These are phyloP conservation scores for Fusarium guadeloupense DNA, from an alignment of 2,329 filamentous ascomycete genomes.

Conservation along the genomic window DNA sequence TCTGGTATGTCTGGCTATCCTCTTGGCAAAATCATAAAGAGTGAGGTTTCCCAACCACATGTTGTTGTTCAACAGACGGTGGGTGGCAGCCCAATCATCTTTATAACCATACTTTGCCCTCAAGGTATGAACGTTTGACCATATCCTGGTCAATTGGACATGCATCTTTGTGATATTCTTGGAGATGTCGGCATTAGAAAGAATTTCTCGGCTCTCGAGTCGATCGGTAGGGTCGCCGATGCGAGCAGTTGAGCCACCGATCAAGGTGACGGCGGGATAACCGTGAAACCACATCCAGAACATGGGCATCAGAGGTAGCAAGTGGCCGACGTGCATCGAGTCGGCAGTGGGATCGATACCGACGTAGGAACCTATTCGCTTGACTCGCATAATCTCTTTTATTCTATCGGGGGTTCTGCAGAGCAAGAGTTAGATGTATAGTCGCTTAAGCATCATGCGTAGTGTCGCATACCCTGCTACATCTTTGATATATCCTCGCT, in stretches of 20 bases:
- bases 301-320: constrained; percentile 82
- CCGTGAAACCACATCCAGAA: constrained; percentile 87
- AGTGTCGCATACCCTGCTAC: constrained; percentile 70
- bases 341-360: constrained; percentile 84
- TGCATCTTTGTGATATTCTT: constrained; percentile 75
- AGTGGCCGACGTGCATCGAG: constrained; percentile 82
- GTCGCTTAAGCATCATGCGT: neutral
- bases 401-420: constrained; percentile 61
- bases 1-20: constrained; percentile 77
- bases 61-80: constrained; percentile 81
- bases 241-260: constrained; percentile 79
- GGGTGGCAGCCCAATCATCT: constrained; percentile 70
- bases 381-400: constrained; percentile 69
- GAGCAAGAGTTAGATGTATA: constrained; percentile 3
- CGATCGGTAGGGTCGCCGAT: constrained; percentile 83
- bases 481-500: constrained; percentile 78
- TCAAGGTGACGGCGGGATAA: constrained; percentile 70
- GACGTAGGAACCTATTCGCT: constrained; percentile 78
- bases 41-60: constrained; percentile 80
- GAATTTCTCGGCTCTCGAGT: constrained; percentile 65
- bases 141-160: constrained; percentile 76
- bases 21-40: constrained; percentile 77
- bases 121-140: constrained; percentile 75
- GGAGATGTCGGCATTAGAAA: constrained; percentile 61
- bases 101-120: constrained; percentile 72